These are phyloP conservation scores for Thoreauomyces humboldtii DNA, from an alignment of 192 early-diverging fungal species.

Conservation along the genomic window DNA sequence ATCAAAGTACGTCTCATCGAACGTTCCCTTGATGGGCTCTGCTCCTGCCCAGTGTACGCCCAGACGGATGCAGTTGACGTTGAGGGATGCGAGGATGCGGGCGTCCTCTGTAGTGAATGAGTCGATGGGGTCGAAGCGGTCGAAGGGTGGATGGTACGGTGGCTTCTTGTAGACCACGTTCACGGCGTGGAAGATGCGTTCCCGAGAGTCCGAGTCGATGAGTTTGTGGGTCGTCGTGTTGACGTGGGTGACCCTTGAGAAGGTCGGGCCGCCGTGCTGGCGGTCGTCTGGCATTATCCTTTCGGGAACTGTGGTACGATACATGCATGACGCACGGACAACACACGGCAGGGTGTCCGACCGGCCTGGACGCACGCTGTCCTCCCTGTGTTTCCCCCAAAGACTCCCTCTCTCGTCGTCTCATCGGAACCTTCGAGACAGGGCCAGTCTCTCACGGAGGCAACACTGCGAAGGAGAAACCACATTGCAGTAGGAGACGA, in stretches of 20 bases:
- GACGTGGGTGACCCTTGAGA: slow-evolving; percentile 42
- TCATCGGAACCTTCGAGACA: no score
- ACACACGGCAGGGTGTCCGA: no score
- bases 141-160: slow-evolving; percentile 45
- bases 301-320: no score
- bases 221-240: slow-evolving; percentile 39
- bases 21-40: slow-evolving; percentile 57
- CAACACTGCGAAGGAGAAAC: no score
- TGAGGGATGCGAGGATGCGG: slow-evolving; percentile 13
- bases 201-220: slow-evolving; percentile 48
- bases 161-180: slow-evolving; percentile 58
- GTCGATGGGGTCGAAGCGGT: slow-evolving; percentile 41
- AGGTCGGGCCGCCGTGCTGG: background rate
- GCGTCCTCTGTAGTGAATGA: slow-evolving; percentile 37
- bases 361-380: no score
- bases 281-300: no score
- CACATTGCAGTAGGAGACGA: no score
- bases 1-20: slow-evolving; percentile 55
- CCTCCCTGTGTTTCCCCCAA: no score
- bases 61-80: slow-evolving; percentile 33
- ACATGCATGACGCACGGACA: no score
- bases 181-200: slow-evolving; percentile 55
- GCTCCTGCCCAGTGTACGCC: slow-evolving; percentile 64
- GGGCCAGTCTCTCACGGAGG: no score
- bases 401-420: no score